Evolutionary conservation across 129 eudicot species (phyloP).

Genomic region (Flaveria brownii): DNA sequence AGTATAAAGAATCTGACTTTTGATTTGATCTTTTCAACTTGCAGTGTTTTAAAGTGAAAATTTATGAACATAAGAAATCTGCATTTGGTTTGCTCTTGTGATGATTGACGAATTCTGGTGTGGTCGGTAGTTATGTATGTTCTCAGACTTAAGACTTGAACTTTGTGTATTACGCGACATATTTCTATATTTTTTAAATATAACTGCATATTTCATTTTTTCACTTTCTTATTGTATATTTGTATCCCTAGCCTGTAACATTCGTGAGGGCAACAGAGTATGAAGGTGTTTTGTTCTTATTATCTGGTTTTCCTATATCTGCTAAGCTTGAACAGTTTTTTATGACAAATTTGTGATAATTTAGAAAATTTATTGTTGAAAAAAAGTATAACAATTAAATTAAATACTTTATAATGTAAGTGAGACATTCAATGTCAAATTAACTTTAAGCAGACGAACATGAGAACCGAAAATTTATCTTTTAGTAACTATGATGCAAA

Average conservation of each 20-base stretch:
- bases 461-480: no score
- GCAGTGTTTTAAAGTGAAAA: constrained; percentile 60
- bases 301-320: background rate
- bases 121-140: constrained; percentile 32
- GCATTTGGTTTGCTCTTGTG: constrained; percentile 23
- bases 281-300: constrained; percentile 18
- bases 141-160: constrained; percentile 2
- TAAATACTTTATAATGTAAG: background rate
- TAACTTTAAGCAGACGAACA: background rate
- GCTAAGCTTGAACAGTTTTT: background rate
- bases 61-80: constrained; percentile 32
- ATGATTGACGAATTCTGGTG: constrained; percentile 20
- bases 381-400: background rate
- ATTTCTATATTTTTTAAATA: constrained; percentile 12
- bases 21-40: constrained; percentile 27
- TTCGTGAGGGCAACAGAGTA: background rate
- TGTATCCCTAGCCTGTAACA: constrained; percentile 1
- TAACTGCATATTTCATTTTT: constrained; percentile 15
- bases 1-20: background rate
- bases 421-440: background rate
- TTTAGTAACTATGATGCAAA: no score
- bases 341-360: background rate
- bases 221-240: constrained; percentile 8
- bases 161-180: constrained; percentile 13
- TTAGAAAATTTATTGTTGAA: no score